Base-by-base conservation (phyloP, 192 early-diverging fungal genomes). In the Podila horticola region DNA sequence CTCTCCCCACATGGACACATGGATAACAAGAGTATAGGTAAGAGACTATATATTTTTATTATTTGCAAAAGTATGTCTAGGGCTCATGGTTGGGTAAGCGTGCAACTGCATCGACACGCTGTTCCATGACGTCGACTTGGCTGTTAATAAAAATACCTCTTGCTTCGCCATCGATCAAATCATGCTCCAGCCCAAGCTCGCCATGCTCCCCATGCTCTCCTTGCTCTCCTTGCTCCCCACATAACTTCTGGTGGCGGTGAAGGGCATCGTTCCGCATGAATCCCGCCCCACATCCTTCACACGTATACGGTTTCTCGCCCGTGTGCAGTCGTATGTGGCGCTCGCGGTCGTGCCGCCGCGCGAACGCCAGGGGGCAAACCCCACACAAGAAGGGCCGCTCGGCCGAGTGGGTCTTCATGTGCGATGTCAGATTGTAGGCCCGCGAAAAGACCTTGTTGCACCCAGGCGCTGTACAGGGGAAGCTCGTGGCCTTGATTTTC, bases 311-410 rank as follows among this genome's bases (percentile, higher is more conserved):
- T 67, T 90, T 89, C 68, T 93, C 91, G 33, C 94, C 94, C 3
- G 93, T 90, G 72, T 95, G 94, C 38, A 94, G 73, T 57, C 92
- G 90, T 77, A 91, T 88, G 69, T 95, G 94, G 41, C 97, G 90
- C 83, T 96, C 96, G 29, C 96, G 87, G 79, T 98, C 97, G 79
- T 98, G 96, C 66, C 95, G 92, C 41, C 97, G 87, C 13, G 95
- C 92, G 87, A 98, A 98, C 10, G 89, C 84, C 52, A 90, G 85
- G 0, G 87, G 82, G 82, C 97, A 98, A 58, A 87, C 82, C 24
- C 79, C 82, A 66, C 94, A 96, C 62, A 81, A 67, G 71, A 90
- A 94, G 13, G 94, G 94, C 22, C 91, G 86, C 70, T 95, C 94
- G 3, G 85, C 74, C 31, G 92, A 91, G 75, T 95, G 94, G 3